Conservation (phyloP, 2,329 filamentous ascomycete genomes). For the Ophiostoma quercus region DNA sequence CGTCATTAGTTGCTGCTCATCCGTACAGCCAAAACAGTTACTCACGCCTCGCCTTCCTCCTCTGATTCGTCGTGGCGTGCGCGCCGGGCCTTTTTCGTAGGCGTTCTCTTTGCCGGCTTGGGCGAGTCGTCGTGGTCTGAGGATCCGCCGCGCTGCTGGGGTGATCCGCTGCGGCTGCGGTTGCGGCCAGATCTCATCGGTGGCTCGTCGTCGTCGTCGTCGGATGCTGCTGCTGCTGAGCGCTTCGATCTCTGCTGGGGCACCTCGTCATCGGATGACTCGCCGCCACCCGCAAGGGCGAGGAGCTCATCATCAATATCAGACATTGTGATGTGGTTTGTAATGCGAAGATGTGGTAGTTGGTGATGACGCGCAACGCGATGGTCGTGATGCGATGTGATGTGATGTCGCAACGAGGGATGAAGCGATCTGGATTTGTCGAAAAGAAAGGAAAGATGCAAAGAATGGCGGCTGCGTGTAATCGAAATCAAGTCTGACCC, state of each 20-base stretch:
- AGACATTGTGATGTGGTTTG: constrained; percentile 59
- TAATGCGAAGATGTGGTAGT: neutral
- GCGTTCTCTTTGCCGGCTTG: constrained; percentile 33
- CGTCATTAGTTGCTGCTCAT: neutral
- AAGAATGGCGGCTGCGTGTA: neutral
- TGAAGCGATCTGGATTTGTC: neutral
- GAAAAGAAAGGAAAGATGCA: neutral
- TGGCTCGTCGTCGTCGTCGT: constrained; percentile 52
- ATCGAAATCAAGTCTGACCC: neutral
- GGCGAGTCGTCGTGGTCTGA: constrained; percentile 34
- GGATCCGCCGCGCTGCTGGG: constrained; percentile 46
- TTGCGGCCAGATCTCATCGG: constrained; percentile 51
- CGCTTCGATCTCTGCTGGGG: constrained; percentile 30
- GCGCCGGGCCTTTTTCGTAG: constrained; percentile 48
- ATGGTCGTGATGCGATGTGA: neutral
- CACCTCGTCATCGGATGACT: constrained; percentile 56
- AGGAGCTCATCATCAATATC: constrained; percentile 92
- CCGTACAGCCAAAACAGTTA: neutral
- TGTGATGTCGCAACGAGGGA: constrained; percentile 9
- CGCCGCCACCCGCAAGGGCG: constrained; percentile 77
- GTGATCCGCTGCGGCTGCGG: constrained; percentile 45
- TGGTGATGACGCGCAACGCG: neutral
- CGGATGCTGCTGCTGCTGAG: constrained; percentile 68
- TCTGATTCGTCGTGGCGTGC: constrained; percentile 53
- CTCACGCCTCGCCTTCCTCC: constrained; percentile 81